These are phyloP conservation scores for Glycine latifolia DNA, from an alignment of 306 rosid species.

Conservation along the genomic window DNA sequence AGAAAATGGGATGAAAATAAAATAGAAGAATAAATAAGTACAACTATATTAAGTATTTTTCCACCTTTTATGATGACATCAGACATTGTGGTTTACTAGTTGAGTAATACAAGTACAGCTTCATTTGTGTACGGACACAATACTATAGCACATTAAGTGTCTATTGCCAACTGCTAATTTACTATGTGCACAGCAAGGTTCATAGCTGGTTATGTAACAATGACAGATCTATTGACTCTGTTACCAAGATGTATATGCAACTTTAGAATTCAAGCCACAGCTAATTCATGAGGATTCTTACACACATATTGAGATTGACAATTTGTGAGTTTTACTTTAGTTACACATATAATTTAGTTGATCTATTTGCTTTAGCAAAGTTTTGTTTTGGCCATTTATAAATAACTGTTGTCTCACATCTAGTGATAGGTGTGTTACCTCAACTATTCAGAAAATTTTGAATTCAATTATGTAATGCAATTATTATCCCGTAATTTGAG, in stretches of 20 bases:
- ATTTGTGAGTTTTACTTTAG: background rate
- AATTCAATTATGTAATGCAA: slow-evolving; percentile 1
- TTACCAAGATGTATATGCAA: slow-evolving; percentile 23
- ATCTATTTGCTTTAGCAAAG: background rate
- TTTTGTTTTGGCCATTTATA: slow-evolving; percentile 17
- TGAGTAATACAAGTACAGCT: slow-evolving; percentile 43
- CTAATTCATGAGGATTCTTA: background rate
- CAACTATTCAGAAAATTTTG: slow-evolving; percentile 12
- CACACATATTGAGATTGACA: background rate
- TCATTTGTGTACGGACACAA: slow-evolving; percentile 42
- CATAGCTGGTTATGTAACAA: slow-evolving; percentile 47
- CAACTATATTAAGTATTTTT: background rate
- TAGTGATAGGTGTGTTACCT: slow-evolving; percentile 7
- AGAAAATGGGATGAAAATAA: too few relatives aligned
- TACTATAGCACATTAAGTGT: slow-evolving; percentile 22
- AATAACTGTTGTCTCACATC: slow-evolving; percentile 12
- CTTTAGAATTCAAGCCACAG: slow-evolving; percentile 38
- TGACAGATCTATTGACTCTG: slow-evolving; percentile 43
- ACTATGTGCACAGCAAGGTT: slow-evolving; percentile 46
- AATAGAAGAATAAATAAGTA: too few relatives aligned
- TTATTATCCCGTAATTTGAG: slow-evolving; percentile 24
- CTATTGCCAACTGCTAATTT: slow-evolving; percentile 44
- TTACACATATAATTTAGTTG: background rate
- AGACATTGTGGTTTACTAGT: slow-evolving; percentile 30
- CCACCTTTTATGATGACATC: slow-evolving; percentile 18